Evolutionary conservation across 352 stramenopile genomes (phyloP), one percentile per base, ranked within the genome.

Genomic region (Phytophthora rubi): DNA sequence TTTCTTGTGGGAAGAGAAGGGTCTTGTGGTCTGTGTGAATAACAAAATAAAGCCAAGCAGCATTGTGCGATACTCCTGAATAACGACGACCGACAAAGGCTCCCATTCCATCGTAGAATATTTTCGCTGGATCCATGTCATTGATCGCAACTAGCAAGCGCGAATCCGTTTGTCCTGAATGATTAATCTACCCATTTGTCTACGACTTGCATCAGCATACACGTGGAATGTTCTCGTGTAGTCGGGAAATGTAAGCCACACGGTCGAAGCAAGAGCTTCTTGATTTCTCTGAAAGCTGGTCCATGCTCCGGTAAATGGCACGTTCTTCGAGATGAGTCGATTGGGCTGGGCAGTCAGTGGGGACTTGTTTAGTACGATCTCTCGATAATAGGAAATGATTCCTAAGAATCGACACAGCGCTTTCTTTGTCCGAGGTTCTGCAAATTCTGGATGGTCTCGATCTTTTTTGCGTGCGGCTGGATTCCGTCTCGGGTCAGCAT

Each of bases 11-110:
- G 12, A 42, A 53, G 1, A 59, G 42, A 1, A 69, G 10, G 9
- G 63, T 63, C 8, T 62, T 53, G 44, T 59, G 53, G 12, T 69
- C 62, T 0, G 62, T 69, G n/a, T 63, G 62, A 6, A 63, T 18
- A 3, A 63, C 48, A 1, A 69, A 35, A 44, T 47, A n/a, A 63
- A 63, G 4, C 53, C 62, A 0, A 63, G 32, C 10, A 69, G 12
- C 62, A 69, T 62, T 0, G 53, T 69, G 3, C 62, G 53, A 4
- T 63, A 69, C 15, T 69, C 53, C 2, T 58, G 21, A 69, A 6
- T 12, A 69, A 53, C 45, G 0, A 69, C 54, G 1, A 63, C 12
- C 1, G 47, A 63, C 7, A 62, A 28, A 4, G 62, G 16, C 6
- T 68, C 61, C 30, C 47, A 52, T 18, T 56, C 61, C 44, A 53